Conservation (phyloP, 345 rosid genomes). For the Eucalyptus camaldulensis region DNA sequence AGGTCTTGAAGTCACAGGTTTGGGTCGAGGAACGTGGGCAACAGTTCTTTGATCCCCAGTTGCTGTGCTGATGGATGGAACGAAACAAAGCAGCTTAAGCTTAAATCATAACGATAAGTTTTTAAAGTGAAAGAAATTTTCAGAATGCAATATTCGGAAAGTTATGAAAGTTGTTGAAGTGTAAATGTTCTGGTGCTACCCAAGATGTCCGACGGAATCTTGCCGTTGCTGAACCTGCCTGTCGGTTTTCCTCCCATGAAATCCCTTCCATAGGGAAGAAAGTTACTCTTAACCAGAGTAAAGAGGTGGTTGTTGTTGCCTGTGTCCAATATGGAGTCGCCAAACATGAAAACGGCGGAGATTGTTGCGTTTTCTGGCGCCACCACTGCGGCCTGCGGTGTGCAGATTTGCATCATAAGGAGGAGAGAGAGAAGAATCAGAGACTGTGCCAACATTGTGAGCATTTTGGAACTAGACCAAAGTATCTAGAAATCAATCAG, state of each 20-base stretch:
- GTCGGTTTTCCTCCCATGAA: conserved; percentile 13
- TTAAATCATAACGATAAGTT: not conserved
- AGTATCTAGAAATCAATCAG: not conserved
- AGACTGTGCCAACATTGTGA: not conserved
- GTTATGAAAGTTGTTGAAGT: not conserved
- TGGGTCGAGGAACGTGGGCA: conserved; percentile 16
- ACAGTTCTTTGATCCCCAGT: conserved; percentile 1
- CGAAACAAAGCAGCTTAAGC: not conserved
- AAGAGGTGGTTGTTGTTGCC: conserved; percentile 16
- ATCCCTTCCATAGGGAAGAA: conserved; percentile 29
- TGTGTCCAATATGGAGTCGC: conserved; percentile 30
- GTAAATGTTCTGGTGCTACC: not conserved
- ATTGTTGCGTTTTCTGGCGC: conserved; percentile 2
- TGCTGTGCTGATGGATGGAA: not conserved
- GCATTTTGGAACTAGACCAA: not conserved
- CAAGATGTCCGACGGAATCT: conserved; percentile 17
- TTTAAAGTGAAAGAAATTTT: not conserved
- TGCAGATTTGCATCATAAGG: not conserved
- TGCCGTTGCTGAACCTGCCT: conserved; percentile 29
- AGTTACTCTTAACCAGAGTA: conserved; percentile 14
- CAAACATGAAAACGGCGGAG: conserved; percentile 13
- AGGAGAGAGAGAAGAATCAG: not conserved
- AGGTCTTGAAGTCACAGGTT: conserved; percentile 6
- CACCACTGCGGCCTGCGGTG: not conserved
- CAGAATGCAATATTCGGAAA: not conserved